Percentiles rank a stretch among this genome's conserved stretches.
phyloP scores from a whole-genome alignment of 78 protist species.

The Blattamonas nauphoetae region DNA sequence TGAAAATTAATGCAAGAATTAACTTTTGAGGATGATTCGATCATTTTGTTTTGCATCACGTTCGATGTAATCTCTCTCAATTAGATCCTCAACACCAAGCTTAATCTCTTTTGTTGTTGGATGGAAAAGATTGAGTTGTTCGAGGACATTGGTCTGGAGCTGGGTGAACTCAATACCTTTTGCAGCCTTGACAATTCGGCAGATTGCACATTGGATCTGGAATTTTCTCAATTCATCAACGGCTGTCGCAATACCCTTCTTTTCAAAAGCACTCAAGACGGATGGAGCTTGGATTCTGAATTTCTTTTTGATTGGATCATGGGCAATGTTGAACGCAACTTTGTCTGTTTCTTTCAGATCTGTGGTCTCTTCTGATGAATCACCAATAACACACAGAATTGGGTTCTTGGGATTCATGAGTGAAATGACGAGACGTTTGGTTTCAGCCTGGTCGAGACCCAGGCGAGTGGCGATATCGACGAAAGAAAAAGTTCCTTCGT shows the following conservation, averaged over 20 bases:
- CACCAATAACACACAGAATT: background rate
- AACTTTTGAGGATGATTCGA: too few relatives aligned
- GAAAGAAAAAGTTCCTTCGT: background rate
- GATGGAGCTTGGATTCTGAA: background rate
- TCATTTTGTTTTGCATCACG: background rate
- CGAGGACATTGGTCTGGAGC: background rate
- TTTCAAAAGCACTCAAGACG: background rate
- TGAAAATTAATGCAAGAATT: too few relatives aligned
- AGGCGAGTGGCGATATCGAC: background rate
- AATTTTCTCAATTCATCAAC: background rate
- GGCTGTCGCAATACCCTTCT: background rate
- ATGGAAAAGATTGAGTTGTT: constrained; percentile 12
- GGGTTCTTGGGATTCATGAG: background rate
- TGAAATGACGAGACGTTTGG: background rate
- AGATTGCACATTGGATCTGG: constrained; percentile 5
- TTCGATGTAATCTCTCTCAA: background rate
- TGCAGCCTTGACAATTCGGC: constrained; percentile 17
- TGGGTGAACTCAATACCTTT: background rate
- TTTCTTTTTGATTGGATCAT: background rate
- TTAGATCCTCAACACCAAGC: background rate
- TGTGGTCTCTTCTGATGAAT: background rate
- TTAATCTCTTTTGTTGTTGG: background rate
- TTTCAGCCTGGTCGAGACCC: background rate
- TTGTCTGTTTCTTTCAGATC: constrained; percentile 1
- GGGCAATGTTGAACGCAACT: background rate